Conservation (phyloP, 306 rosid species). For the Malus domestica region ASM211411v1 NC_041801.1:3044501-3045000, state of each 20-base stretch:
- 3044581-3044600: conserved; percentile 75
- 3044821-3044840: conserved; percentile 82
- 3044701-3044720: background rate
- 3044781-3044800: conserved; percentile 71
- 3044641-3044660: conserved; percentile 10
- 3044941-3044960: conserved; percentile 21
- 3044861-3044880: conserved; percentile 81
- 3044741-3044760: conserved; percentile 54
- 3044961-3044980: conserved; percentile 57
- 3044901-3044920: conserved; percentile 29
- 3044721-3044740: background rate
- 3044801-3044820: conserved; percentile 81
- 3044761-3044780: conserved; percentile 65
- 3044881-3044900: conserved; percentile 39
- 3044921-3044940: conserved; percentile 20
- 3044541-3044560: conserved; percentile 73
- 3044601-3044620: conserved; percentile 94
- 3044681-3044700: background rate
- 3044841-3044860: conserved; percentile 86
- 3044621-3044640: conserved; percentile 68
- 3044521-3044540: conserved; percentile 65
- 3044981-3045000: conserved; percentile 71
- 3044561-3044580: conserved; percentile 81
- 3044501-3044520: conserved; percentile 60
- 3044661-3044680: background rate